These are phyloP conservation scores for Plasmodium berghei DNA, from an alignment of 169 alveolate genomes.

Conservation along the genomic window DNA sequence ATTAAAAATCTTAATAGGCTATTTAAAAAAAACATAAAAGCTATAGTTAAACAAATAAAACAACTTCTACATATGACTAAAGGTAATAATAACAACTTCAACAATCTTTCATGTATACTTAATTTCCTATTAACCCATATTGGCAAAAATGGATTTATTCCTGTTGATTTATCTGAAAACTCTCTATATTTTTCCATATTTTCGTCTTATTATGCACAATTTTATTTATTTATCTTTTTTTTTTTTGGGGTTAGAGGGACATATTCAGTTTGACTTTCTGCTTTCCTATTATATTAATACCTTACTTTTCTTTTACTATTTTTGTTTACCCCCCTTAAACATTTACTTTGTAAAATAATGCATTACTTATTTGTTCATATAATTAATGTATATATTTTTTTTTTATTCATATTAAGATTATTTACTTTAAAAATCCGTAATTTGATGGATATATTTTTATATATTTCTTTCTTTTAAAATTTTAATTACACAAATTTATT, in stretches of 20 bases:
- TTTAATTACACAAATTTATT: too few species aligned
- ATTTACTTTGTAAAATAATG: background rate
- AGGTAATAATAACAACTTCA: conserved; percentile 44
- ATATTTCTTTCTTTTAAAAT: too few species aligned
- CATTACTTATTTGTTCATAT: background rate
- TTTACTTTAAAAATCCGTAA: too few species aligned
- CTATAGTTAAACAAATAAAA: conserved; percentile 40
- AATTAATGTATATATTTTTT: too few species aligned
- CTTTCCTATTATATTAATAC: background rate
- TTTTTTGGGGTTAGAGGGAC: background rate
- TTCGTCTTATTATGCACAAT: background rate
- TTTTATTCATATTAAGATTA: too few species aligned
- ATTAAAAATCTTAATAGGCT: conserved; percentile 26
- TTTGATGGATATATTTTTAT: too few species aligned
- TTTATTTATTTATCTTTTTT: background rate
- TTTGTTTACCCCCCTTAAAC: background rate
- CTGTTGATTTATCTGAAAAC: conserved; percentile 81
- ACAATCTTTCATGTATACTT: conserved; percentile 23
- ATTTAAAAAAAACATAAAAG: conserved; percentile 65
- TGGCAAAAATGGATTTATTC: conserved; percentile 82
- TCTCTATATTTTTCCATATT: conserved; percentile 78
- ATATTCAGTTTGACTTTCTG: background rate
- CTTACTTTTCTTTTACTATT: background rate
- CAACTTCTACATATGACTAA: conserved; percentile 45
- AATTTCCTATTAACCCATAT: conserved; percentile 78